Base-by-base conservation (phyloP, 768 basidiomycete genomes). In the Russula lepida region DNA sequence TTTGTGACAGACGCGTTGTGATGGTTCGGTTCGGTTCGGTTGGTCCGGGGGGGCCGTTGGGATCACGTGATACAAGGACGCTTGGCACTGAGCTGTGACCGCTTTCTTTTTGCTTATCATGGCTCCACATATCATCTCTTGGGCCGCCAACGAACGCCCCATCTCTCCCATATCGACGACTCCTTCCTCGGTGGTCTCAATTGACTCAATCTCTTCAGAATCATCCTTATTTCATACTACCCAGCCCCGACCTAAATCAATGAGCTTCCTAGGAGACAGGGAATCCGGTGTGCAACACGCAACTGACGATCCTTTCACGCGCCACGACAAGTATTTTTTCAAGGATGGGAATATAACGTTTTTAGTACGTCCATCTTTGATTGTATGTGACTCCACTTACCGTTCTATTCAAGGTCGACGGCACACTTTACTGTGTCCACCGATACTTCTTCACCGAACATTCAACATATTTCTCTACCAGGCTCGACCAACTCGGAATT, bases 341-440 rank as follows among this genome's bases (percentile, higher is more conserved):
- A 59, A 54, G 32, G 64, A 64, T 50, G 62, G 64, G 27, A 66
- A 64, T 19, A 49, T 66, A 13, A 66, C 58, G 12, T 64, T 66
- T 21, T 30, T 66, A 30, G 64, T 65, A 13, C 17, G 64, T 35
- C 2, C 13, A 32, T 46, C 17, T 53, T 39, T 23, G 25, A 37
- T 52, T 23, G n/a, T 39, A 28, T 33, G 51, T 21, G 27, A 37
- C 27, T 33, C 19, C 1, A 5, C 53, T 55, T 25, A 41, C 23
- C 2, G 15, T 35, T n/a, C 12, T 30, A 19, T 11, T 32, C 27
- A 27, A 67, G 59, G 62, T 67, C 5, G 65, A 58, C 6, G 47
- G 37, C 32, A 51, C 37, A 1, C 55, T 64, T 7, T 66, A 61
- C 43, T 54, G 59, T 8, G 53, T 66, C 23, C 65, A 66, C 8